These are phyloP conservation scores for Vitis hybrid DNA, from an alignment of 177 flowering plant genomes.

Conservation along the genomic window DNA sequence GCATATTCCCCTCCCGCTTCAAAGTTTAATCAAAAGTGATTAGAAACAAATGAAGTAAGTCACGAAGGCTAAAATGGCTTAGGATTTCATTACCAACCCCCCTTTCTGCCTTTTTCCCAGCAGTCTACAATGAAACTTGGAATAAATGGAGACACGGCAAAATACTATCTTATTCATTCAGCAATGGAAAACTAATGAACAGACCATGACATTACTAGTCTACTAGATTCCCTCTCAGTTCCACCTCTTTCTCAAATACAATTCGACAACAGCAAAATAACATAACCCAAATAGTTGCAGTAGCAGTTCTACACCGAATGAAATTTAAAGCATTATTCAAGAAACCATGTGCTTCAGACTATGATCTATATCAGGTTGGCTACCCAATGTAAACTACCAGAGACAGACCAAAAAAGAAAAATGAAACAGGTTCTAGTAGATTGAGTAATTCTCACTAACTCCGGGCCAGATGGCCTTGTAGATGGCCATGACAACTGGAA, in stretches of 20 bases:
- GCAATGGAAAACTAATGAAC: neutral
- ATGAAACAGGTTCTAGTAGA: conserved; percentile 43
- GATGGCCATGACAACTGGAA: conserved; percentile 62
- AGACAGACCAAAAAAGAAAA: neutral
- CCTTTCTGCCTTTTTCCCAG: too few relatives aligned
- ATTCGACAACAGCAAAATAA: conserved; percentile 17
- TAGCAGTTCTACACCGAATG: conserved; percentile 12
- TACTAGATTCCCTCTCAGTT: conserved; percentile 11
- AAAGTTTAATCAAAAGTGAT: too few relatives aligned
- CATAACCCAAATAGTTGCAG: conserved; percentile 5
- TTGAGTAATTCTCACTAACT: conserved; percentile 51
- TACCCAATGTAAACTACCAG: neutral
- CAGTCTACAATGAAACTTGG: too few relatives aligned
- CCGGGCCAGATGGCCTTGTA: conserved; percentile 54
- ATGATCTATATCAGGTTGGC: conserved; percentile 5
- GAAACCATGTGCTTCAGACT: conserved; percentile 2
- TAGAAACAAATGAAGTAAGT: too few relatives aligned
- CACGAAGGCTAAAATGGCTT: too few relatives aligned
- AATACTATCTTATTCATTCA: neutral
- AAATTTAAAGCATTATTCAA: conserved; percentile 16
- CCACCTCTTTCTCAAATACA: conserved; percentile 28
- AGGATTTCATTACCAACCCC: too few relatives aligned
- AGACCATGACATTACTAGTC: neutral
- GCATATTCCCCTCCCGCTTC: too few relatives aligned
- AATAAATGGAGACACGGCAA: neutral